phyloP scores from a whole-genome alignment of 2,329 filamentous ascomycete genomes.

The Colletotrichum simmondsii region DNA sequence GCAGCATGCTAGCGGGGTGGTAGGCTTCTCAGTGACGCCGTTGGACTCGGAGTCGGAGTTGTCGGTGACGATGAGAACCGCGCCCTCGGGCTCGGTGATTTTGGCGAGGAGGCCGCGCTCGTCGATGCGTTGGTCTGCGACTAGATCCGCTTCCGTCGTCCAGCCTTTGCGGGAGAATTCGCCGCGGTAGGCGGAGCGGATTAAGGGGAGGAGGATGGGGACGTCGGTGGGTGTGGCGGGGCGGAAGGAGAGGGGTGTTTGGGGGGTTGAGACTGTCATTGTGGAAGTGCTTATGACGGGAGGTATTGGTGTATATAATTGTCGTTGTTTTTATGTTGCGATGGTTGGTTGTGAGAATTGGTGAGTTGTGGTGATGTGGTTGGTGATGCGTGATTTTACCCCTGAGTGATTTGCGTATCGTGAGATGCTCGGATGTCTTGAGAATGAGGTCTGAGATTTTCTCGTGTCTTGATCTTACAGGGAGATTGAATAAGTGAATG shows the following conservation, averaged over 20 bases:
- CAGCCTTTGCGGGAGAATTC: slow-evolving; percentile 52
- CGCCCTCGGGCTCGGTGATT: slow-evolving; percentile 49
- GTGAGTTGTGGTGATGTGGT: neutral
- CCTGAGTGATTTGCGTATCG: neutral
- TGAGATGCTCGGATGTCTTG: neutral
- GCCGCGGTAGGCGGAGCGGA: slow-evolving; percentile 58
- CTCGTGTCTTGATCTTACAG: neutral
- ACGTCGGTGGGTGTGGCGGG: slow-evolving; percentile 47
- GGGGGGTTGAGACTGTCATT: slow-evolving; percentile 7
- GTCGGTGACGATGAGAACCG: slow-evolving; percentile 51
- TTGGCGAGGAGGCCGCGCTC: slow-evolving; percentile 47
- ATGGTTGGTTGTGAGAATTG: neutral
- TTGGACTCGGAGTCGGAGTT: neutral
- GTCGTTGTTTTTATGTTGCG: neutral
- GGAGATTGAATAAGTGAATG: neutral
- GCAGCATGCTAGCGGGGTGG: slow-evolving; percentile 53
- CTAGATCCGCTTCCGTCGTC: slow-evolving; percentile 59
- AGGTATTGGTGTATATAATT: neutral
- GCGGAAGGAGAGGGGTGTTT: slow-evolving; percentile 43
- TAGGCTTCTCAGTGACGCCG: slow-evolving; percentile 8
- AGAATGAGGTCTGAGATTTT: no score
- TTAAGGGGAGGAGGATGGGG: slow-evolving; percentile 47
- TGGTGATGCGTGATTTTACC: neutral
- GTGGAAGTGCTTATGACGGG: no score
- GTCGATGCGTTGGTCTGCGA: slow-evolving; percentile 56